Conservation (phyloP, 1,284 basidiomycete species). For the Cystobasidiaceae sp. region DNA sequence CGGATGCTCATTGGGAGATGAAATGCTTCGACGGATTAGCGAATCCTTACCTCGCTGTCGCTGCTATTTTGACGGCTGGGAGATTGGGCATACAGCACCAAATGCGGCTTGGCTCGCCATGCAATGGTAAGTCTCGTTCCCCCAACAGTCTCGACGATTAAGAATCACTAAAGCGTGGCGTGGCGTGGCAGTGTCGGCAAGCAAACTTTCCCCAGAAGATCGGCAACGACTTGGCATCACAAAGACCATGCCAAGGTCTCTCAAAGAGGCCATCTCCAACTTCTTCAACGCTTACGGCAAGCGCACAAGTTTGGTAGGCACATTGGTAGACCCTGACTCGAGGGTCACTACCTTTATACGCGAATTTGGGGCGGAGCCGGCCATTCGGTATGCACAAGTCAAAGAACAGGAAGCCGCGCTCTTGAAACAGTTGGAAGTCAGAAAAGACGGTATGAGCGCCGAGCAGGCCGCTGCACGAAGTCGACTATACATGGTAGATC, state of each 20-base stretch:
- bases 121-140: slow-evolving; percentile 38
- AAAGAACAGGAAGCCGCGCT: slow-evolving; percentile 10
- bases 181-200: slow-evolving; percentile 51
- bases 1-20: slow-evolving; percentile 57
- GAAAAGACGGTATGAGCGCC: neutral
- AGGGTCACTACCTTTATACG: slow-evolving; percentile 3
- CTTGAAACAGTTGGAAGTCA: neutral
- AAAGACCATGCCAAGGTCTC: slow-evolving; percentile 52
- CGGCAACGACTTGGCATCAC: slow-evolving; percentile 51
- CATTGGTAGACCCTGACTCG: neutral
- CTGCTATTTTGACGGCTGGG: slow-evolving; percentile 49
- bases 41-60: slow-evolving; percentile 52
- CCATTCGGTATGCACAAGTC: slow-evolving; percentile 12
- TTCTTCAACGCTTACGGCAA: slow-evolving; percentile 11
- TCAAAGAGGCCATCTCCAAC: slow-evolving; percentile 49
- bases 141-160: neutral
- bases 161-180: slow-evolving; percentile 43
- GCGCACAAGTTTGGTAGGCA: slow-evolving; percentile 11
- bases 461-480: neutral
- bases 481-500: slow-evolving; percentile 1
- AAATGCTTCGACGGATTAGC: slow-evolving; percentile 59
- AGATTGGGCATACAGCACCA: slow-evolving; percentile 37
- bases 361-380: slow-evolving; percentile 10
- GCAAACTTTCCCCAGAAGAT: slow-evolving; percentile 50
- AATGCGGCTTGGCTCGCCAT: slow-evolving; percentile 52